These are phyloP conservation scores for Mortierella sp. DNA, from an alignment of 371 early-diverging fungal species.

Conservation along the genomic window DNA sequence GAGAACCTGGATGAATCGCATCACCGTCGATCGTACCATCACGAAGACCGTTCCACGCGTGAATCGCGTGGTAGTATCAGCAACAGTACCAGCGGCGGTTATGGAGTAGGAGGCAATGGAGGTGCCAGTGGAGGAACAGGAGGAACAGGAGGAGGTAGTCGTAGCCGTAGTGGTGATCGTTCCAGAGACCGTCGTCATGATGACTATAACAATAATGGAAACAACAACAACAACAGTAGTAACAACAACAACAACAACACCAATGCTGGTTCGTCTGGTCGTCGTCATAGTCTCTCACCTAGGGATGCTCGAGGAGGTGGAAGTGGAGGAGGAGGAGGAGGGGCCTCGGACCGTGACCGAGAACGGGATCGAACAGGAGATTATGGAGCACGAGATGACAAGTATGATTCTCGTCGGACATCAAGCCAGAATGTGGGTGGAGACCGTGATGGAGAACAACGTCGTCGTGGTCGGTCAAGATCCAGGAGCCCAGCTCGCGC, in stretches of 20 bases:
- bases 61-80: no score
- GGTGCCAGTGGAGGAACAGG: not conserved
- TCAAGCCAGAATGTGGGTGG: not conserved
- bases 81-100: no score
- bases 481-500: slow-evolving; percentile 39
- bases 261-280: no score
- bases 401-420: slow-evolving; percentile 19
- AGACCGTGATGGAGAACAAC: not conserved
- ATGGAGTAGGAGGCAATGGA: no score
- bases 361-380: no score
- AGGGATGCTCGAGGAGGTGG: no score
- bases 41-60: slow-evolving; percentile 3
- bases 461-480: slow-evolving; percentile 17
- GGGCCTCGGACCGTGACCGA: no score
- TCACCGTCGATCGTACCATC: slow-evolving; percentile 29
- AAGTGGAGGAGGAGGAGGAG: no score
- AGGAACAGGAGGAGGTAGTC: slow-evolving; percentile 4
- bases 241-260: slow-evolving; percentile 7
- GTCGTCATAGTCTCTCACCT: no score
- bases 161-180: slow-evolving; percentile 20
- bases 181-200: not conserved
- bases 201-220: not conserved
- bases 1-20: slow-evolving; percentile 28
- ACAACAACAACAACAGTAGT: slow-evolving; percentile 6
- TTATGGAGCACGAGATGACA: slow-evolving; percentile 15